Conservation (phyloP, 331 rosid genomes). For the Dryas integrifolia region DNA sequence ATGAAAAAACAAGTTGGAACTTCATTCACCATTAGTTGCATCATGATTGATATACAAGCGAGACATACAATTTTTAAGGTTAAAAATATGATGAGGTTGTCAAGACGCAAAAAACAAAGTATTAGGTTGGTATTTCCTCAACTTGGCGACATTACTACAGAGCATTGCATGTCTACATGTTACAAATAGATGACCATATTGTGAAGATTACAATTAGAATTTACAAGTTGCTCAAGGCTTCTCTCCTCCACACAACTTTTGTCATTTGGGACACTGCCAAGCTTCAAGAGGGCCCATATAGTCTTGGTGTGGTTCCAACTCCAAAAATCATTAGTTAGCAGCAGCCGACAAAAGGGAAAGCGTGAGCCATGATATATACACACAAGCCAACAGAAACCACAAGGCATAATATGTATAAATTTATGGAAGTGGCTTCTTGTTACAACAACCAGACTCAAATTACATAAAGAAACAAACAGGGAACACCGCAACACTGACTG, state of each 20-base stretch:
- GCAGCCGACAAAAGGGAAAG: background rate
- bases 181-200: background rate
- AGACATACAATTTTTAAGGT: too few species aligned
- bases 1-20: too few species aligned
- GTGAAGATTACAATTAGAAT: background rate
- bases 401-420: slow-evolving; percentile 2
- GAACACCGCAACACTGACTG: background rate
- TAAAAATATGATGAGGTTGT: too few species aligned
- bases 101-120: too few species aligned
- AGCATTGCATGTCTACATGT: background rate
- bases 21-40: too few species aligned
- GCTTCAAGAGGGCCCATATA: background rate
- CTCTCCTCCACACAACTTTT: background rate
- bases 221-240: background rate
- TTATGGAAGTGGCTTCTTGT: background rate
- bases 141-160: background rate
- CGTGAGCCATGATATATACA: background rate
- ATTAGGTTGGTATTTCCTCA: background rate
- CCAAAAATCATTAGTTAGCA: background rate
- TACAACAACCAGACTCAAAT: background rate
- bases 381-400: slow-evolving; percentile 13
- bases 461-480: background rate
- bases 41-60: too few species aligned
- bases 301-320: background rate
- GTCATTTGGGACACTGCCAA: background rate